A percentile compares a stretch with the other conserved stretches of the same genome.
Evolutionary conservation across 768 basidiomycete genomes (phyloP).

Genomic region (Leucosporidium creatinivorum): DNA sequence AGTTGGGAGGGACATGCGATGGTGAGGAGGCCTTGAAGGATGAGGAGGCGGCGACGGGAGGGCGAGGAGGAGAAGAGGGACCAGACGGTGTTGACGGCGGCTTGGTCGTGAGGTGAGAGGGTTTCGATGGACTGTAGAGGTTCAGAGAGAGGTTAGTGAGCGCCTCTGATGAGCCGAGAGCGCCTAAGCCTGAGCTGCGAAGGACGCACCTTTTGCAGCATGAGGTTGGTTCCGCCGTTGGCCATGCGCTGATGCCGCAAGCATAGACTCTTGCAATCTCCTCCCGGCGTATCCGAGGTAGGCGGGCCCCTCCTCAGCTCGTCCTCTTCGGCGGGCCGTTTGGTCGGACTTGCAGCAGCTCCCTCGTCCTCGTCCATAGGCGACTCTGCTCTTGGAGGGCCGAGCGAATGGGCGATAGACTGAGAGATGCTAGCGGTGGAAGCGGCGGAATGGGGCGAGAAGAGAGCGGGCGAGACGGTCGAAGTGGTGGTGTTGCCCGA

Average conservation of each 20-base stretch:
- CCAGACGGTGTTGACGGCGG: slow-evolving; percentile 87
- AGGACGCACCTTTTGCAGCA: slow-evolving; percentile 70
- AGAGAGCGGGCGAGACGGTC: slow-evolving; percentile 18
- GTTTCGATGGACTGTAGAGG: slow-evolving; percentile 70
- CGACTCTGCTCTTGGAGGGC: slow-evolving; percentile 8
- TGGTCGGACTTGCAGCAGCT: background rate
- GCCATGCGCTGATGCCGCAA: slow-evolving; percentile 93
- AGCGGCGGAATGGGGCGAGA: slow-evolving; percentile 16
- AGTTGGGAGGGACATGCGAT: slow-evolving; percentile 99
- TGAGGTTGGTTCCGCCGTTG: slow-evolving; percentile 85
- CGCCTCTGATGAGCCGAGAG: background rate
- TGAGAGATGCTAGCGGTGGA: slow-evolving; percentile 1
- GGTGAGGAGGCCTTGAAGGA: slow-evolving; percentile 90
- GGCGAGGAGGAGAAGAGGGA: slow-evolving; percentile 92
- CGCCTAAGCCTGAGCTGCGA: background rate
- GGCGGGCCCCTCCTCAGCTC: slow-evolving; percentile 26
- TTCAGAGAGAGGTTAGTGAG: slow-evolving; percentile 5
- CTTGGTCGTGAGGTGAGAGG: slow-evolving; percentile 69
- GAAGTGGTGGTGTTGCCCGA: slow-evolving; percentile 2
- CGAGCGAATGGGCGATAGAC: slow-evolving; percentile 10
- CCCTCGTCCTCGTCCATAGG: slow-evolving; percentile 1
- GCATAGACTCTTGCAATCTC: slow-evolving; percentile 62
- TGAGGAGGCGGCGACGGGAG: slow-evolving; percentile 80
- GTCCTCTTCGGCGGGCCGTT: slow-evolving; percentile 24
- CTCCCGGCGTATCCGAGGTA: slow-evolving; percentile 24